Evolutionary conservation across 306 rosid genomes (phyloP), one percentile per base, ranked within the genome.

Genomic region (Crataegus laevigata): DNA sequence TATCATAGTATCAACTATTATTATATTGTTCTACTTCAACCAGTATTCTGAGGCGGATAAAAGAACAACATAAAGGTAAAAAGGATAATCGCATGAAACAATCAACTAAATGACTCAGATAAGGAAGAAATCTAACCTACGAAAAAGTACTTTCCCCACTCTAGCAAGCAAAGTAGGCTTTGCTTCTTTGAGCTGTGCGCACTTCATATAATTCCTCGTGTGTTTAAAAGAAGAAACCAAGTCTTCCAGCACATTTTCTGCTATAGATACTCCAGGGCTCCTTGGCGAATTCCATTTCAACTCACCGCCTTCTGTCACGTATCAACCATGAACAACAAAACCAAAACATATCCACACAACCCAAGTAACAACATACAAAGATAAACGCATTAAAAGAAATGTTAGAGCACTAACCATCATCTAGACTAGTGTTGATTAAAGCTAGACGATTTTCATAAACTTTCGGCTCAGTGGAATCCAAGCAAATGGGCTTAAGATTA

Each of bases 141-240:
- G 81, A 68, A 87, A 84, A 24, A 80, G 77, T 72, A 87, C 21
- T 75, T 80, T 87, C 43, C 91, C 91, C 69, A 84, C 40, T 81
- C 83, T 79, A 43, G 87, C 88, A 59, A 73, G 58, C 80, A 84
- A 67, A 8, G 26, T 61, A 11, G 79, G 84, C 62, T 75, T 82
- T 36, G 65, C 69, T 67, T 47, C 58, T 17, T 75, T 68, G 3
- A 30, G 66, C 28, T 60, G 22, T 19, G 13, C 70, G 45, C 38
- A n/a, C 67, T 73, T 74, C 69, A 82, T 71, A 38, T 66, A 77
- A 34, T 43, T 77, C 79, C 54, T 79, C 73, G 74, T 66, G 0
- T 36, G 24, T 68, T 79, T 63, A 58, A 79, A 75, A 6, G 85
- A 71, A 4, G 73, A 73, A 50, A 87, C 74, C 0, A 87, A 59